Evolutionary conservation across 345 rosid genomes (phyloP), one percentile per base, ranked within the genome.

Genomic region (Eucalyptus polybractea): DNA sequence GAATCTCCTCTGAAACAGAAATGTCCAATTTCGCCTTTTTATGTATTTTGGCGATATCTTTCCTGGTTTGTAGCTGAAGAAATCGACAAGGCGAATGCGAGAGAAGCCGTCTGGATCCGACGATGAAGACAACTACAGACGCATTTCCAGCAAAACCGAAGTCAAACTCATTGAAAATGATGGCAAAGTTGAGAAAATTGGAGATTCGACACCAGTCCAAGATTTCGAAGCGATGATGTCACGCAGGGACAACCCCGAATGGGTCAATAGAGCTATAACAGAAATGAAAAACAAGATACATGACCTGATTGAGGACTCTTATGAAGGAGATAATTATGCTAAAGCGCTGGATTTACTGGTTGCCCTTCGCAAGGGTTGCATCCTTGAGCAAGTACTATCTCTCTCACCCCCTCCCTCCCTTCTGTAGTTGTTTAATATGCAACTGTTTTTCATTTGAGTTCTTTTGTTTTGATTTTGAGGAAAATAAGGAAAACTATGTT

Each of bases 141-240:
- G 65, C 53, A 89, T 89, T 60, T 44, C 93, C 45, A 89, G 88
- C 89, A 88, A 93, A 88, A 89, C 87, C 40, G 60, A 90, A n/a
- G 67, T 89, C 72, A 87, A 76, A 40, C 72, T 92, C 86, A 88
- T 13, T 86, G 93, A 92, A 88, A 89, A 91, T 16, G 17, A 13
- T 33, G 88, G 50, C 58, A 80, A 83, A 50, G 89, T 92, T 51
- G 96, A 92, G 87, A 88, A 90, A 86, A 90, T 97, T 54, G 96
- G 99, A 49, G 93, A 95, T 90, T 91, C 88, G 91, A 95, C 90
- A 72, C 97, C 99, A 10, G 87, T 96, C 87, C 93, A 94, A 90
- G 99, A 98, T 93, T 97, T 98, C 89, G 97, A 96, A 93, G 95
- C 92, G 33, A 95, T 98, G 95, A 92, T 98, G 90, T 94, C 97